These are phyloP conservation scores for Mallotus nudiflorus DNA, from an alignment of 345 rosid genomes.

Conservation along the genomic window DNA sequence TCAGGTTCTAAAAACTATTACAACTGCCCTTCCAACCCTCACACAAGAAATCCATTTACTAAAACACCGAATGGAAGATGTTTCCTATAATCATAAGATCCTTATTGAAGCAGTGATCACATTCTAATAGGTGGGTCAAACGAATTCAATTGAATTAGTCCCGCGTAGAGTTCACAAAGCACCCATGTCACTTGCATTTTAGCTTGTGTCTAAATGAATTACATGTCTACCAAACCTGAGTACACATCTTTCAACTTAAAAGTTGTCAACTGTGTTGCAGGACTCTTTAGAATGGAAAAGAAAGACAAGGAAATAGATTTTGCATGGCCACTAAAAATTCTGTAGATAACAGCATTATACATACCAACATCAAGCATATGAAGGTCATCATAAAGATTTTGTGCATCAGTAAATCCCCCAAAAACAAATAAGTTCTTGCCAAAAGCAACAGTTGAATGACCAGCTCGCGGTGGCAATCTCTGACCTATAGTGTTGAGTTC, in stretches of 20 bases:
- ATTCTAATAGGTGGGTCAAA: background rate
- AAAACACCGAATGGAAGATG: background rate
- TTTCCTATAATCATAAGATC: background rate
- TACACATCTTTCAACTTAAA: background rate
- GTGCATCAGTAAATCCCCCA: slow-evolving; percentile 97
- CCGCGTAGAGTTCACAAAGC: background rate
- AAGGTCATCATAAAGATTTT: slow-evolving; percentile 84
- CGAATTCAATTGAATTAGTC: background rate
- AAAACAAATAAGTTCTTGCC: slow-evolving; percentile 87
- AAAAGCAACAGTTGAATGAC: slow-evolving; percentile 82
- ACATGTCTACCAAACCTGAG: background rate
- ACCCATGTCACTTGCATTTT: no score
- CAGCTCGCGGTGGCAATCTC: slow-evolving; percentile 91
- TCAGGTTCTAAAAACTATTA: background rate
- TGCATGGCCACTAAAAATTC: background rate
- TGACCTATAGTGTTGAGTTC: slow-evolving; percentile 78
- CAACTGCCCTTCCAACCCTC: background rate
- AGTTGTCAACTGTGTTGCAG: background rate
- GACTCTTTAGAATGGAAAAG: background rate
- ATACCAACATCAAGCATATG: slow-evolving; percentile 87
- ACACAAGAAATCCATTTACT: background rate
- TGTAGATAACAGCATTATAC: slow-evolving; percentile 26
- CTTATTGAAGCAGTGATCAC: background rate
- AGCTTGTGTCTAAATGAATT: background rate
- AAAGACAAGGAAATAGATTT: background rate